Percentiles rank a stretch among this genome's conserved stretches.
Conservation (phyloP, 306 rosid genomes). For the Alnus glutinosa region DNA sequence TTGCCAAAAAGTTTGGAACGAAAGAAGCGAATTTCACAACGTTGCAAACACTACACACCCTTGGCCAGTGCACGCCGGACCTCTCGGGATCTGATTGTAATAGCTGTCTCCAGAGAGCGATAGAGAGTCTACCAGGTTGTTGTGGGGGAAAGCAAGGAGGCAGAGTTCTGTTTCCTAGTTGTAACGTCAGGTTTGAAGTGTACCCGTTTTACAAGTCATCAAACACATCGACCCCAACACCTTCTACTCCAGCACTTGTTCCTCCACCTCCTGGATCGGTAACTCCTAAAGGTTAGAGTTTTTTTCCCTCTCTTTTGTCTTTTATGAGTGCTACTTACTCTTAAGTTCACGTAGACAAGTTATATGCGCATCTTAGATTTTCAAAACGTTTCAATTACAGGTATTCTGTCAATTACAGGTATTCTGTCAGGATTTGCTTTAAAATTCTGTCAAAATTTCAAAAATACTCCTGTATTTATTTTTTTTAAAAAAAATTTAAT, state of each 20-base stretch:
- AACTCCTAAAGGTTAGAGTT: too few species aligned
- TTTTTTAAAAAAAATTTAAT: too few species aligned
- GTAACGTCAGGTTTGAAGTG: conserved; percentile 43
- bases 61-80: conserved; percentile 39
- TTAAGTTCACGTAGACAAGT: too few species aligned
- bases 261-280: too few species aligned
- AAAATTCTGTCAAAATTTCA: too few species aligned
- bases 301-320: background rate
- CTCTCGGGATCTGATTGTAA: conserved; percentile 12
- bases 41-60: conserved; percentile 26
- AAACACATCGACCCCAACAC: too few species aligned
- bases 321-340: too few species aligned
- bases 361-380: too few species aligned
- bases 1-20: conserved; percentile 31
- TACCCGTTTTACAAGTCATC: conserved; percentile 37
- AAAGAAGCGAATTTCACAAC: conserved; percentile 19
- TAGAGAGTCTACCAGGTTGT: conserved; percentile 29
- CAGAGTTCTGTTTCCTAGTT: conserved; percentile 45
- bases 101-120: conserved; percentile 26
- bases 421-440: too few species aligned
- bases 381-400: too few species aligned
- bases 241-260: background rate
- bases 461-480: too few species aligned
- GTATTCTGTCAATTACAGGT: too few species aligned
- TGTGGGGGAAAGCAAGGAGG: conserved; percentile 45